phyloP scores from a whole-genome alignment of 306 rosid species.

The Acmispon strigosus region DNA sequence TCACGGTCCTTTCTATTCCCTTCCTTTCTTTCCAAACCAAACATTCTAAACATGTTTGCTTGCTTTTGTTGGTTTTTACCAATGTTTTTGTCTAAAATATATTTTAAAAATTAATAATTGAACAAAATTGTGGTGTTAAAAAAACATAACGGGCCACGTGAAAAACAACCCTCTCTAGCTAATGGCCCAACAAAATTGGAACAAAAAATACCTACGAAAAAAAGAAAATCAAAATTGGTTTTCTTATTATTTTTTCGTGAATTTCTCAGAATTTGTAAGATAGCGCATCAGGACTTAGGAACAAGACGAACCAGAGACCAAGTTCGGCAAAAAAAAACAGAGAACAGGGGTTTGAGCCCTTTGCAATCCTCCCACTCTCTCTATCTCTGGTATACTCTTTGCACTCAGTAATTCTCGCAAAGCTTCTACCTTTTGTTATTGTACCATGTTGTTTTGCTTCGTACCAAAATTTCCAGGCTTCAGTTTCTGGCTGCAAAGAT shows the following conservation, averaged over 20 bases:
- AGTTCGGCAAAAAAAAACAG: neutral
- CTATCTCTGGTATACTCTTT: conserved; percentile 22
- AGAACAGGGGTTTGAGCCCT: conserved; percentile 22
- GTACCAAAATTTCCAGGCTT: neutral
- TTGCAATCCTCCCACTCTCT: neutral
- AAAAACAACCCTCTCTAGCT: no score
- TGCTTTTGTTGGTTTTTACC: no score
- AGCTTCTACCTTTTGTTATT: neutral
- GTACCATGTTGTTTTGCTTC: neutral
- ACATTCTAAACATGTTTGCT: no score
- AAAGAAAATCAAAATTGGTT: neutral
- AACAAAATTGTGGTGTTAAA: no score
- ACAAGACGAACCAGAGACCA: conserved; percentile 15
- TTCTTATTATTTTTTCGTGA: neutral
- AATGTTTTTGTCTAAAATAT: no score
- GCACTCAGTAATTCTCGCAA: neutral
- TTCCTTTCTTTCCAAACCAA: no score
- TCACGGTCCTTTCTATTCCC: no score
- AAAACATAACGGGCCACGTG: no score
- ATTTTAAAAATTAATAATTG: no score
- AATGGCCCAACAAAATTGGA: neutral
- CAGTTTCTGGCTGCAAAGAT: neutral
- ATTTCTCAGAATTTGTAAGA: neutral
- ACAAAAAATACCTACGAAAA: no score
- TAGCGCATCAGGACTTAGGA: neutral